These are phyloP conservation scores for Aspergillus sclerotioniger DNA, from an alignment of 495 filamentous ascomycete genomes.

Conservation along the genomic window DNA sequence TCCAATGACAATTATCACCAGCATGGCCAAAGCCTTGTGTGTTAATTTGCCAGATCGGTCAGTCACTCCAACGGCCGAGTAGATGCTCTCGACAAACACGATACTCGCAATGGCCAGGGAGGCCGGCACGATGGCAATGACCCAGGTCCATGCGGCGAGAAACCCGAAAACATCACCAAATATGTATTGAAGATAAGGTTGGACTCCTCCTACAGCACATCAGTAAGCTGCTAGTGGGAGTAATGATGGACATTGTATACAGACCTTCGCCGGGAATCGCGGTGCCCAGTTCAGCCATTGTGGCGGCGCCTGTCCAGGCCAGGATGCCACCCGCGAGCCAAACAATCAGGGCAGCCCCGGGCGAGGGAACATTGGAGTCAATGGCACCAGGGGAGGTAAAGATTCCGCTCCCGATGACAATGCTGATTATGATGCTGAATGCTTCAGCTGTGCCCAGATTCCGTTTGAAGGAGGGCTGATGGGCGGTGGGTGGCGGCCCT, in stretches of 20 bases:
- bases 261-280: slow-evolving; percentile 21
- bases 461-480: slow-evolving; percentile 10
- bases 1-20: slow-evolving; percentile 14
- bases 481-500: background rate
- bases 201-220: slow-evolving; percentile 15
- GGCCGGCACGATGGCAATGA: slow-evolving; percentile 21
- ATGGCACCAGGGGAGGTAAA: slow-evolving; percentile 22
- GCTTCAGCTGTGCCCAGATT: slow-evolving; percentile 21
- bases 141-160: slow-evolving; percentile 24
- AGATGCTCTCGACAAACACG: slow-evolving; percentile 24
- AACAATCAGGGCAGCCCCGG: slow-evolving; percentile 17
- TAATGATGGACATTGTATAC: too few relatives aligned
- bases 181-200: slow-evolving; percentile 23
- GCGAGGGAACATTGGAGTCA: slow-evolving; percentile 22
- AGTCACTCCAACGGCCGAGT: slow-evolving; percentile 14
- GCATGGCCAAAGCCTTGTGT: slow-evolving; percentile 17
- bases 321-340: slow-evolving; percentile 21
- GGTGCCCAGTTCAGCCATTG: slow-evolving; percentile 22
- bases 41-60: slow-evolving; percentile 9
- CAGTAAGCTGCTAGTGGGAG: background rate
- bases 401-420: slow-evolving; percentile 23
- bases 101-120: slow-evolving; percentile 21
- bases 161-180: slow-evolving; percentile 23
- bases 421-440: slow-evolving; percentile 24
- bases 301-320: slow-evolving; percentile 21